A percentile compares a stretch with the other conserved stretches of the same genome.
Conservation (phyloP, 768 basidiomycete species). For the Crassisporium funariophilum region DNA sequence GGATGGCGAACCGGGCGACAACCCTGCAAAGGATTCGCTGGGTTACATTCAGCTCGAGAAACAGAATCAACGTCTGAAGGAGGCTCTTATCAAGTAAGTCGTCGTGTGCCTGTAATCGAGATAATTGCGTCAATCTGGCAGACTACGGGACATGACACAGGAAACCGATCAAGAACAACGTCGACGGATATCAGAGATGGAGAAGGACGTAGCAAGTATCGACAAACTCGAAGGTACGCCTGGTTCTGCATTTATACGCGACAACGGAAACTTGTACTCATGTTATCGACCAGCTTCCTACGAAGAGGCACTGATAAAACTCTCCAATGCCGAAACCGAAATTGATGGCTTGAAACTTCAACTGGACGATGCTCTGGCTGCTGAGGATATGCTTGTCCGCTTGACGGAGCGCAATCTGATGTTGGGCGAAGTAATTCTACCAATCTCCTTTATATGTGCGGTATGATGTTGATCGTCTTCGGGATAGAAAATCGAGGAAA, state of each 20-base stretch:
- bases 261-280: no score
- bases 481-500: slow-evolving; percentile 92
- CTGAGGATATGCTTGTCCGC: slow-evolving; percentile 95
- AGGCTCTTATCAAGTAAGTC: slow-evolving; percentile 81
- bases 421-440: slow-evolving; percentile 73
- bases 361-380: slow-evolving; percentile 92
- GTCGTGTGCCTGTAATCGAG: not conserved
- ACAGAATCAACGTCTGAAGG: slow-evolving; percentile 94
- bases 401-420: slow-evolving; percentile 92
- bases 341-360: slow-evolving; percentile 94
- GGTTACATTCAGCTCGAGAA: slow-evolving; percentile 89
- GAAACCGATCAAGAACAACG: slow-evolving; percentile 89
- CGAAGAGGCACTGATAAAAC: slow-evolving; percentile 75
- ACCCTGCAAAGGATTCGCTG: slow-evolving; percentile 55
- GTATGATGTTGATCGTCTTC: not conserved
- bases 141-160: slow-evolving; percentile 84
- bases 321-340: slow-evolving; percentile 87
- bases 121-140: slow-evolving; percentile 27
- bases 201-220: slow-evolving; percentile 77
- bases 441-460: not conserved
- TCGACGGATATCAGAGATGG: slow-evolving; percentile 80
- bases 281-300: no score
- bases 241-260: not conserved
- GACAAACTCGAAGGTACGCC: slow-evolving; percentile 79
- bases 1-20: slow-evolving; percentile 27